These are phyloP conservation scores for Scutellaria minor DNA, from an alignment of 257 asterid species.

Conservation along the genomic window DNA sequence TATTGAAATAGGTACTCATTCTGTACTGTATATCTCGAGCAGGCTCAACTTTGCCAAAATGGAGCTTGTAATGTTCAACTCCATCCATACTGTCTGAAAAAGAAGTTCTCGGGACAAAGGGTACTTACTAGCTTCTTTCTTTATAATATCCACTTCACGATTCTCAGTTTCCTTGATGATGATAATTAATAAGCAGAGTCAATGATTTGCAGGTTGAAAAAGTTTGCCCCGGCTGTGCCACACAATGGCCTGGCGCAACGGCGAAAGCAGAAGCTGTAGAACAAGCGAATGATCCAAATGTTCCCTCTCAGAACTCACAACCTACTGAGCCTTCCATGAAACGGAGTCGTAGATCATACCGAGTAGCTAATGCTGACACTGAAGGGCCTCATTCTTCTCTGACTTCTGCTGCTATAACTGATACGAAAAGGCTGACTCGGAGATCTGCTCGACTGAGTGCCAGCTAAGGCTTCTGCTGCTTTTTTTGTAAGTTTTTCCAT, in stretches of 20 bases:
- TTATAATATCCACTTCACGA: background rate
- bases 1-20: conserved; percentile 25
- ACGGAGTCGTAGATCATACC: conserved; percentile 40
- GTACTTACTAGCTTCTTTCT: conserved; percentile 39
- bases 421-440: conserved; percentile 53
- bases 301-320: no score
- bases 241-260: conserved; percentile 52
- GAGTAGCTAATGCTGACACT: conserved; percentile 31
- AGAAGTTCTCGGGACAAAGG: conserved; percentile 71
- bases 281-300: no score
- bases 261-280: no score
- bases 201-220: conserved; percentile 50
- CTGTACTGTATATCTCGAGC: conserved; percentile 31
- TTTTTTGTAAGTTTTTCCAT: background rate
- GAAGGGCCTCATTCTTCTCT: conserved; percentile 35
- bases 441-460: conserved; percentile 51
- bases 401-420: conserved; percentile 18
- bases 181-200: conserved; percentile 9
- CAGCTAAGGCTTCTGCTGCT: conserved; percentile 34
- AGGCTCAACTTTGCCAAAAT: conserved; percentile 76
- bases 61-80: conserved; percentile 71
- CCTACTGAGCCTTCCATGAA: conserved; percentile 24
- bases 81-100: conserved; percentile 70
- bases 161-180: background rate
- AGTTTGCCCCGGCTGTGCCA: conserved; percentile 75